Conservation (phyloP, 2,329 filamentous ascomycete genomes). For the Paraphaeosphaeria sporulosa region DNA sequence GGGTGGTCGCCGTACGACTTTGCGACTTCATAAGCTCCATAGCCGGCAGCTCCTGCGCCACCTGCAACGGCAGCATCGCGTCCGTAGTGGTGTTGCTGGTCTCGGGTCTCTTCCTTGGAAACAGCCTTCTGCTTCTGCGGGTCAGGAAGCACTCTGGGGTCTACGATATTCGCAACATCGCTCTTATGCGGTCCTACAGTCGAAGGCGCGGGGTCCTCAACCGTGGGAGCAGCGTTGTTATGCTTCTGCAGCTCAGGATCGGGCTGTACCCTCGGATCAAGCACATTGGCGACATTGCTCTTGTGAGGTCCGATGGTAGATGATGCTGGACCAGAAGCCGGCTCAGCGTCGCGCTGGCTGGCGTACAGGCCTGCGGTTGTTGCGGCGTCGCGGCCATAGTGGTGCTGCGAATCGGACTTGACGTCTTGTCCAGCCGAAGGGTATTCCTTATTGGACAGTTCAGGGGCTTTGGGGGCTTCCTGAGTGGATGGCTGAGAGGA, state of each 20-base stretch:
- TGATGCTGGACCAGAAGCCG: slow-evolving; percentile 30
- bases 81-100: slow-evolving; percentile 35
- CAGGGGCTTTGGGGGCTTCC: not conserved
- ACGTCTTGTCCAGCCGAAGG: slow-evolving; percentile 16
- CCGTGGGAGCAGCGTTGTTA: slow-evolving; percentile 28
- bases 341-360: slow-evolving; percentile 25
- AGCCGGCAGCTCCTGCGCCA: slow-evolving; percentile 39
- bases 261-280: slow-evolving; percentile 44
- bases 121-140: slow-evolving; percentile 40
- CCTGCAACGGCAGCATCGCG: slow-evolving; percentile 41
- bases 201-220: slow-evolving; percentile 34
- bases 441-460: slow-evolving; percentile 2
- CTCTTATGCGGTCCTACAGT: slow-evolving; percentile 41
- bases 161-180: slow-evolving; percentile 43
- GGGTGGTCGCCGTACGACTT: slow-evolving; percentile 39
- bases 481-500: slow-evolving; percentile 13
- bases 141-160: slow-evolving; percentile 41
- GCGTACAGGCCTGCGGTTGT: slow-evolving; percentile 20
- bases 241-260: slow-evolving; percentile 29
- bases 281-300: slow-evolving; percentile 41
- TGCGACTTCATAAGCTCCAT: slow-evolving; percentile 43
- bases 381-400: slow-evolving; percentile 36
- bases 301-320: slow-evolving; percentile 41
- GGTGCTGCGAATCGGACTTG: slow-evolving; percentile 25
- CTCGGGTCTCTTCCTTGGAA: slow-evolving; percentile 26